Conservation (phyloP, 2,329 filamentous ascomycete genomes). For the Lasiodiplodia citricola region DNA sequence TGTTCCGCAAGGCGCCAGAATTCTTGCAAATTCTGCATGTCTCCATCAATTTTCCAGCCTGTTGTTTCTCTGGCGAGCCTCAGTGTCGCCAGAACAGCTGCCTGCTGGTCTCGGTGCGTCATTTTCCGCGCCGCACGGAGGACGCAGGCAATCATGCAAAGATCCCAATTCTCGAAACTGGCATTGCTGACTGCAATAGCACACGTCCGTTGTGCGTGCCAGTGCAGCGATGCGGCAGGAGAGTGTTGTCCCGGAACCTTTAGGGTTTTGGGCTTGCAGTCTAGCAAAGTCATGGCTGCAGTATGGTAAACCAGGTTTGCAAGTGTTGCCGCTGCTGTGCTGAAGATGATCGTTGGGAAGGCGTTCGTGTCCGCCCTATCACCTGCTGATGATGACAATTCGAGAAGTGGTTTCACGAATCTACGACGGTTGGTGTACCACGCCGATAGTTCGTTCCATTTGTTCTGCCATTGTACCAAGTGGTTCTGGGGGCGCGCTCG, state of each 20-base stretch:
- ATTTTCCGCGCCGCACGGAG: slow-evolving; percentile 53
- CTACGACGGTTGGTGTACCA: slow-evolving; percentile 34
- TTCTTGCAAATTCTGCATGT: slow-evolving; percentile 29
- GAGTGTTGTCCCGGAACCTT: slow-evolving; percentile 35
- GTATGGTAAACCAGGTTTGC: slow-evolving; percentile 64
- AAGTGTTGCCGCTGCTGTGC: slow-evolving; percentile 50
- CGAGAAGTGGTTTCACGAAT: slow-evolving; percentile 40
- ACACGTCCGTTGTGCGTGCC: slow-evolving; percentile 57
- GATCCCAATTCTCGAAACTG: slow-evolving; percentile 49
- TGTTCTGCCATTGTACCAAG: slow-evolving; percentile 33
- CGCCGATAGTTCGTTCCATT: slow-evolving; percentile 30
- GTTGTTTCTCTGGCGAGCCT: slow-evolving; percentile 48
- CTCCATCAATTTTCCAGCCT: slow-evolving; percentile 45
- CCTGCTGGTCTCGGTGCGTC: slow-evolving; percentile 57
- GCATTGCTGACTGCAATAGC: slow-evolving; percentile 58
- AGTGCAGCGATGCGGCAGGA: slow-evolving; percentile 50
- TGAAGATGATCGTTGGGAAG: slow-evolving; percentile 53
- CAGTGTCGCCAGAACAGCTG: slow-evolving; percentile 48
- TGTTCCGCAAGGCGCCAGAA: slow-evolving; percentile 35
- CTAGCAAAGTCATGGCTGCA: slow-evolving; percentile 59
- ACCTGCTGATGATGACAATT: slow-evolving; percentile 33
- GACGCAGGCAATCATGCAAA: slow-evolving; percentile 54
- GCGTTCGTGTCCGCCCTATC: slow-evolving; percentile 6
- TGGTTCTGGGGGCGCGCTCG: slow-evolving; percentile 31
- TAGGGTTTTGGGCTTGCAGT: slow-evolving; percentile 55